phyloP scores from a whole-genome alignment of 306 rosid species.

The Sicyos baderoa region DNA sequence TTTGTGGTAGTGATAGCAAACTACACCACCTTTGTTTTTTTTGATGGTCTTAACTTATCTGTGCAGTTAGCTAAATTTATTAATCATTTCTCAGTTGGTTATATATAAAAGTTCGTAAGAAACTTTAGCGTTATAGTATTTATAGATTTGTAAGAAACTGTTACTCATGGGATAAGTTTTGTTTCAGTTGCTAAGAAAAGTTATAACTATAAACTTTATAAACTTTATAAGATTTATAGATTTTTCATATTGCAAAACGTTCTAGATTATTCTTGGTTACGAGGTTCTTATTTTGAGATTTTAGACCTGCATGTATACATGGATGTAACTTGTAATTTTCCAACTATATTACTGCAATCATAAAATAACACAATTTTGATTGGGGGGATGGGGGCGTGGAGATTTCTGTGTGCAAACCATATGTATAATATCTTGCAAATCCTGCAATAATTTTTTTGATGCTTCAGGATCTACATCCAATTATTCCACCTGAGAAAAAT shows the following conservation, averaged over 20 bases:
- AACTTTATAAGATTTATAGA: not conserved
- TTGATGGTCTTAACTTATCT: not conserved
- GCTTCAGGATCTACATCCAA: constrained; percentile 56
- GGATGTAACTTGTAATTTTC: not conserved
- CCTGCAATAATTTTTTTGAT: constrained; percentile 11
- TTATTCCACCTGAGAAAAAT: constrained; percentile 57
- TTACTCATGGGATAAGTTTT: not conserved
- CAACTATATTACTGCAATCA: not conserved
- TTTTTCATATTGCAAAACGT: not conserved
- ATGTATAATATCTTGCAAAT: not conserved
- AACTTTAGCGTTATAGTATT: no score
- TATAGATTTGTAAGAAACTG: not conserved
- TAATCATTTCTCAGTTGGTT: not conserved
- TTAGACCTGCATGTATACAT: not conserved
- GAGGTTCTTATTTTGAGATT: not conserved
- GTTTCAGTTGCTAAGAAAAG: not conserved
- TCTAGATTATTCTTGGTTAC: not conserved
- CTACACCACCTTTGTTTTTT: not conserved
- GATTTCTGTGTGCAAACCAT: not conserved
- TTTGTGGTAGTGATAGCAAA: not conserved
- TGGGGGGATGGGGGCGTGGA: not conserved
- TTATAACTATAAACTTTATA: not conserved
- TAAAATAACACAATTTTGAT: not conserved
- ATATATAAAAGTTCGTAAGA: no score
- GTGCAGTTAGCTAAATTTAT: not conserved